Evolutionary conservation across 2,329 filamentous ascomycete genomes (phyloP).

Genomic region (Diaporthe destruens): DNA sequence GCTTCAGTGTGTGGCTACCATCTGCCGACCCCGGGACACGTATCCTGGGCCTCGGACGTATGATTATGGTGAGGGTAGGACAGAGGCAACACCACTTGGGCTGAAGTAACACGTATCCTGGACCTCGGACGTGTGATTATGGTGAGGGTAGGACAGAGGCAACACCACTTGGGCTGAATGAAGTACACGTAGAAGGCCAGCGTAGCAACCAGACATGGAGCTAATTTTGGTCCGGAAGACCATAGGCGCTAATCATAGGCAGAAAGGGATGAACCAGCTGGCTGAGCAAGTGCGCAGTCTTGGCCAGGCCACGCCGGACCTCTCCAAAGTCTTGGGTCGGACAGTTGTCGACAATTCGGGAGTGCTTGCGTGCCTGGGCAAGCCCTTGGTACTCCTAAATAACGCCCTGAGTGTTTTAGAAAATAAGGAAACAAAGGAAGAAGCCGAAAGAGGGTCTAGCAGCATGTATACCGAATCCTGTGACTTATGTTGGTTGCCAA

Average conservation of each 20-base stretch:
- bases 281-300: constrained; percentile 10
- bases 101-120: not conserved
- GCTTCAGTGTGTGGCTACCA: not conserved
- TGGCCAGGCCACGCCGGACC: constrained; percentile 27
- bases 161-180: not conserved
- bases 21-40: not conserved
- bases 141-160: not conserved
- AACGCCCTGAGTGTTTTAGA: constrained; percentile 9
- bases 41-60: not conserved
- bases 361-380: not conserved
- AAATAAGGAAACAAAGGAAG: not conserved
- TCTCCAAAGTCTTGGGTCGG: constrained; percentile 27
- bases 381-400: not conserved
- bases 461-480: not conserved
- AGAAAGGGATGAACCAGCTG: constrained; percentile 21
- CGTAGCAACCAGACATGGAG: not conserved
- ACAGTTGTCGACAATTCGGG: not conserved
- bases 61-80: not conserved
- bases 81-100: not conserved
- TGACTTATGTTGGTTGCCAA: not conserved
- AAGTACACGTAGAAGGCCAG: not conserved
- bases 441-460: not conserved
- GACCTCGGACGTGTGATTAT: not conserved
- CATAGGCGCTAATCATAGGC: not conserved
- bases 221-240: not conserved